Evolutionary conservation across 345 rosid species (phyloP).

Genomic region (Gossypium thurberi): DNA sequence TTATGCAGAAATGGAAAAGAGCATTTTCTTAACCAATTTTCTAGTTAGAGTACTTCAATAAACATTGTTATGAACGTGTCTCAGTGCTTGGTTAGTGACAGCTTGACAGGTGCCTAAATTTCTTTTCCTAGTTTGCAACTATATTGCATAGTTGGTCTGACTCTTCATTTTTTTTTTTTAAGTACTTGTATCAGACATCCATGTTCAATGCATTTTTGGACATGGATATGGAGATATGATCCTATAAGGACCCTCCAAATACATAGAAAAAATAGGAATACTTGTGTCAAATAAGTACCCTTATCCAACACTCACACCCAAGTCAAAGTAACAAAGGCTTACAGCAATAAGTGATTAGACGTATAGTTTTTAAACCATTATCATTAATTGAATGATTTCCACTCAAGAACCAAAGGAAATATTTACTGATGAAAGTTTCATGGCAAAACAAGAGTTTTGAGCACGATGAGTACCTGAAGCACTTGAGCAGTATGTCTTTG

Average conservation of each 20-base stretch:
- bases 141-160: no score
- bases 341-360: background rate
- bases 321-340: no score
- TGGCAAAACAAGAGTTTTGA: background rate
- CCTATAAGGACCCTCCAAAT: no score
- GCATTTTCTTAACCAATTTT: background rate
- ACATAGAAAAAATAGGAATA: no score
- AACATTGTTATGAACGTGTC: background rate
- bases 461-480: constrained; percentile 48
- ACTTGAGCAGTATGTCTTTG: constrained; percentile 93
- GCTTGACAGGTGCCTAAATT: background rate
- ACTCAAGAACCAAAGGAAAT: background rate
- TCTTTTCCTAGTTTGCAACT: background rate
- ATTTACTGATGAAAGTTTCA: background rate
- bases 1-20: no score
- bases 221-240: no score
- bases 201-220: no score
- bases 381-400: background rate
- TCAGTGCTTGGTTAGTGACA: background rate
- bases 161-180: no score
- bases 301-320: no score
- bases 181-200: no score
- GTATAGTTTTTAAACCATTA: background rate
- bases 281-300: no score
- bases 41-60: background rate